These are phyloP conservation scores for Triadica sebifera DNA, from an alignment of 345 rosid genomes.

Conservation along the genomic window DNA sequence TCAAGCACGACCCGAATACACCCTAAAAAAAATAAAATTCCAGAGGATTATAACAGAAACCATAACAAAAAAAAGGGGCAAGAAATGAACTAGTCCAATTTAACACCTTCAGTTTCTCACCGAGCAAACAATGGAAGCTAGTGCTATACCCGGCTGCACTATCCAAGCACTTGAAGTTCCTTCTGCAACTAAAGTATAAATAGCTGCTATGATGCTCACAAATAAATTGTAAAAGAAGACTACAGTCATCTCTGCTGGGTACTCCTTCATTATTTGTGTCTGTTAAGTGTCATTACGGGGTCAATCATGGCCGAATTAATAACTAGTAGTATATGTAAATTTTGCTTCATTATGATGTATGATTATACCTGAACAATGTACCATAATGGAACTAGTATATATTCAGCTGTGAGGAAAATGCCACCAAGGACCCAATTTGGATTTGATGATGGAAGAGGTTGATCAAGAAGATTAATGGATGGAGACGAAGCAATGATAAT, in stretches of 20 bases:
- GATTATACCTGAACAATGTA: slow-evolving; percentile 76
- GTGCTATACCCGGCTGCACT: slow-evolving; percentile 47
- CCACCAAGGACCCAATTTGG: slow-evolving; percentile 76
- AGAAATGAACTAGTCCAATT: background rate
- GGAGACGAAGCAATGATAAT: slow-evolving; percentile 40
- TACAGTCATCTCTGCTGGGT: slow-evolving; percentile 82
- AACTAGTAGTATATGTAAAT: too few species aligned
- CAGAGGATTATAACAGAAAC: background rate
- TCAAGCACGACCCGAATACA: slow-evolving; percentile 15
- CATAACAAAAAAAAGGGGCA: background rate
- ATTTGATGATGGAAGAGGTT: slow-evolving; percentile 39
- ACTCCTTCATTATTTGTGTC: slow-evolving; percentile 82
- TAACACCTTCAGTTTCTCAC: slow-evolving; percentile 39
- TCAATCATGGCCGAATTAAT: too few species aligned
- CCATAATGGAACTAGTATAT: slow-evolving; percentile 70
- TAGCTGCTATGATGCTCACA: slow-evolving; percentile 58
- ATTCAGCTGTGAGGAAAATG: slow-evolving; percentile 59
- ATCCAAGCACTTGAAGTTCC: slow-evolving; percentile 62
- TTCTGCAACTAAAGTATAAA: slow-evolving; percentile 51
- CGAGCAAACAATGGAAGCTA: slow-evolving; percentile 71
- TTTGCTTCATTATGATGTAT: too few species aligned
- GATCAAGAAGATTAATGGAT: slow-evolving; percentile 20
- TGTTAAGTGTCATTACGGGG: slow-evolving; percentile 24
- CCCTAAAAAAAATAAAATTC: slow-evolving; percentile 10
- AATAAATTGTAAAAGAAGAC: slow-evolving; percentile 68